These are phyloP conservation scores for Neurospora terricola DNA, from an alignment of 495 filamentous ascomycete species.

Conservation along the genomic window DNA sequence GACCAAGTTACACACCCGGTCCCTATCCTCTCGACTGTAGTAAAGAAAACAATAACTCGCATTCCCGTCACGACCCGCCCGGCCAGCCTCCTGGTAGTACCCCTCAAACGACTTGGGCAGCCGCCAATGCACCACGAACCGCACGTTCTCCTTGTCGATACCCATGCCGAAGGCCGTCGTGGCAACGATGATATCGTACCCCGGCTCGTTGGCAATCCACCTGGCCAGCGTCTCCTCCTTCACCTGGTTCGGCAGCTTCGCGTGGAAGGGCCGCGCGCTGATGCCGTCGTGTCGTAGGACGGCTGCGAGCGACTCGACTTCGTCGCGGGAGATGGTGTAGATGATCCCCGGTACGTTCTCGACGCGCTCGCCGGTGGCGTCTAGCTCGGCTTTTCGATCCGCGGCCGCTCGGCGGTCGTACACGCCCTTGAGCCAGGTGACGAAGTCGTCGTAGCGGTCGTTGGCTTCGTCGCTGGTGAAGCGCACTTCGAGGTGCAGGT, in stretches of 20 bases:
- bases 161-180: slow-evolving; percentile 98
- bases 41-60: slow-evolving; percentile 80
- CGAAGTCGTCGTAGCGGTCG: slow-evolving; percentile 57
- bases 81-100: slow-evolving; percentile 90
- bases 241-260: slow-evolving; percentile 47
- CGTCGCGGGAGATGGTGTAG: slow-evolving; percentile 70
- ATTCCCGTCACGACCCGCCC: slow-evolving; percentile 82
- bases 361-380: slow-evolving; percentile 38
- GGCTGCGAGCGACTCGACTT: slow-evolving; percentile 65
- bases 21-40: slow-evolving; percentile 75
- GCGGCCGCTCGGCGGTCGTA: slow-evolving; percentile 51
- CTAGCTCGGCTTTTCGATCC: slow-evolving; percentile 39
- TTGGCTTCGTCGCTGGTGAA: slow-evolving; percentile 68
- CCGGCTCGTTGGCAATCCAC: slow-evolving; percentile 65
- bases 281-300: slow-evolving; percentile 51
- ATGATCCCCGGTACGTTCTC: slow-evolving; percentile 75
- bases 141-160: slow-evolving; percentile 88
- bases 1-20: slow-evolving; percentile 54
- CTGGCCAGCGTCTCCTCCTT: slow-evolving; percentile 55
- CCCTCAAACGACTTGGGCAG: slow-evolving; percentile 88
- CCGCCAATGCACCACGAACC: slow-evolving; percentile 91
- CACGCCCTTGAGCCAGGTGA: slow-evolving; percentile 62
- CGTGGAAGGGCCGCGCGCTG: slow-evolving; percentile 63
- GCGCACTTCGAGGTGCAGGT: slow-evolving; percentile 88
- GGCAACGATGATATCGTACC: slow-evolving; percentile 85